Base-by-base conservation (phyloP, 2,329 filamentous ascomycete genomes). In the Ophiosphaerella narmari region DNA sequence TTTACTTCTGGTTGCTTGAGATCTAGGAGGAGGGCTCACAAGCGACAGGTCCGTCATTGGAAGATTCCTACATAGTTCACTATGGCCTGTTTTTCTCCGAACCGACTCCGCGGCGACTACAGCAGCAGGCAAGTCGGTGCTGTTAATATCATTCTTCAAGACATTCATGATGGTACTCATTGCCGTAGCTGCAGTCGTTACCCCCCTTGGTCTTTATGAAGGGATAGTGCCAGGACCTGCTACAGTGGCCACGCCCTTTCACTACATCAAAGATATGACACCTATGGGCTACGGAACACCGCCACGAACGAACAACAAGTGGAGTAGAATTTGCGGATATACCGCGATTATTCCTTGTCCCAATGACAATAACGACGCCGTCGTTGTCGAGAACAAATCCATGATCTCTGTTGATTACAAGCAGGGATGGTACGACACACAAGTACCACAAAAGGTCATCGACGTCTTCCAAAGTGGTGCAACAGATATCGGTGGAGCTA, bases 201-300 rank as follows among this genome's bases (percentile, higher is more conserved):
- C 78, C 0, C 78, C 78, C 0, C 61, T 80, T 4, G 78, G 78
- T 2, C 63, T 81, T 0, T 75, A 75, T 39, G 73, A 80, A n/a
- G 59, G 65, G 4, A 54, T 78, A 31, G 64, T 63, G 1, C 41
- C 46, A 6, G 62, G 4, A 5, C 18, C 18, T 21, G 48, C 62
- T 2, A 50, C 57, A 8, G 46, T 56, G 1, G 21, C 52, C 0
- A 39, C 59, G 0, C 26, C 59, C 7, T 80, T 80, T 48, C 24
- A 63, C 16, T 79, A 80, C 45, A 48, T 70, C 4, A 40, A 51
- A 8, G 78, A 79, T 40, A 43, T 47, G 0, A 71, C 74, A 5
- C 58, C 74, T 0, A 75, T 78, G 50, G 71, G 72, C 0, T 55
- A 62, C 16, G 77, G 74, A 14, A 80, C 76, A 2, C 71, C 72